Conservation (phyloP, 768 basidiomycete genomes). For the Bullera alba region DNA sequence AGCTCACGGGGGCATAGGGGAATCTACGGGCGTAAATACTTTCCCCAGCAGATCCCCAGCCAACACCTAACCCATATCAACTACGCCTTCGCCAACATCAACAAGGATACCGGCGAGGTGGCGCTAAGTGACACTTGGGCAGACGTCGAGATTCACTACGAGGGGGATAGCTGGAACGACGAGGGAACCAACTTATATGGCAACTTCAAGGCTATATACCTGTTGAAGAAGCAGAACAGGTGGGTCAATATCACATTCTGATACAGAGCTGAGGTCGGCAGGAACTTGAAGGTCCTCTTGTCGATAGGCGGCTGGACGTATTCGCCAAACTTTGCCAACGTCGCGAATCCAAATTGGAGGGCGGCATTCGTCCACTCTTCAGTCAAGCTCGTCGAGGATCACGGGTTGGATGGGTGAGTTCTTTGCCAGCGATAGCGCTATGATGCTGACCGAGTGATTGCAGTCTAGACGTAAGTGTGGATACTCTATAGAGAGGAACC, state of each 20-base stretch:
- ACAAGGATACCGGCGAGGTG: slow-evolving; percentile 76
- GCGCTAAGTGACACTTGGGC: slow-evolving; percentile 85
- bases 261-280: slow-evolving; percentile 5
- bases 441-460: not conserved
- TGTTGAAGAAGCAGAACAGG: slow-evolving; percentile 77
- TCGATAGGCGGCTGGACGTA: slow-evolving; percentile 79
- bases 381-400: slow-evolving; percentile 75
- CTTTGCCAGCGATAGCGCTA: not conserved
- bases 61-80: slow-evolving; percentile 85
- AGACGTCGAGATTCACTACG: slow-evolving; percentile 91
- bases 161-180: slow-evolving; percentile 92
- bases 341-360: slow-evolving; percentile 59
- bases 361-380: slow-evolving; percentile 73
- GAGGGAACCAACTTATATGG: slow-evolving; percentile 84
- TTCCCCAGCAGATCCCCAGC: slow-evolving; percentile 73
- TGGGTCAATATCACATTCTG: slow-evolving; percentile 23
- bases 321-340: slow-evolving; percentile 62
- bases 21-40: slow-evolving; percentile 88
- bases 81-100: slow-evolving; percentile 87
- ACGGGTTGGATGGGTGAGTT: slow-evolving; percentile 71
- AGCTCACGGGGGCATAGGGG: slow-evolving; percentile 56
- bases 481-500: not conserved
- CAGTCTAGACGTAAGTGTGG: slow-evolving; percentile 5
- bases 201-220: slow-evolving; percentile 87
- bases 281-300: slow-evolving; percentile 56